These are phyloP conservation scores for Ilyonectria sp. DNA, from an alignment of 2,329 filamentous ascomycete species.

Conservation along the genomic window DNA sequence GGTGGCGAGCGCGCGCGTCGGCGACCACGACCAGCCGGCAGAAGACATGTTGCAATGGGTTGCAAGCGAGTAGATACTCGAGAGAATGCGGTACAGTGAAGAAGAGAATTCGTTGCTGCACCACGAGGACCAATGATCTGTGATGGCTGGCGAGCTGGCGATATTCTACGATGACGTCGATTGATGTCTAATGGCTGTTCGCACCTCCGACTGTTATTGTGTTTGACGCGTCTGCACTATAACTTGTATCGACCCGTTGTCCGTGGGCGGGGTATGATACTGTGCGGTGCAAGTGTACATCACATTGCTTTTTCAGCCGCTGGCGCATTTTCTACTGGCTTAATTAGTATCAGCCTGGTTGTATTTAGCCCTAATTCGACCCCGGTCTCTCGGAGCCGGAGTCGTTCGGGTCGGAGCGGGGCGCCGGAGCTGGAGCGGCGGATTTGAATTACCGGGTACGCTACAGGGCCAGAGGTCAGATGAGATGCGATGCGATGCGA, in stretches of 20 bases:
- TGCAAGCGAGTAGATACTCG: background rate
- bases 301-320: background rate
- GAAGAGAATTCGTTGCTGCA: background rate
- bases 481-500: background rate
- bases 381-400: conserved; percentile 6
- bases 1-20: background rate
- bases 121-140: background rate
- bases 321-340: background rate
- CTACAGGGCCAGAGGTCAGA: conserved; percentile 1
- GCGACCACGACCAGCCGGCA: conserved; percentile 22
- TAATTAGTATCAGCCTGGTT: background rate
- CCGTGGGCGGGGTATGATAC: conserved; percentile 4
- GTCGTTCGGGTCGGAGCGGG: conserved; percentile 6
- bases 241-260: background rate
- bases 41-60: conserved; percentile 11
- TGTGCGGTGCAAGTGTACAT: background rate
- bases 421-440: conserved; percentile 11
- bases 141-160: background rate
- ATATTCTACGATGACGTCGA: background rate
- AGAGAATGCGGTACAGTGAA: background rate
- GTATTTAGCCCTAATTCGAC: conserved; percentile 23
- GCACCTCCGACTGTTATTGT: background rate
- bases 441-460: background rate
- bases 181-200: background rate
- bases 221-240: background rate